These are phyloP conservation scores for Mortierella sp. DNA, from an alignment of 371 early-diverging fungal species.

Conservation along the genomic window DNA sequence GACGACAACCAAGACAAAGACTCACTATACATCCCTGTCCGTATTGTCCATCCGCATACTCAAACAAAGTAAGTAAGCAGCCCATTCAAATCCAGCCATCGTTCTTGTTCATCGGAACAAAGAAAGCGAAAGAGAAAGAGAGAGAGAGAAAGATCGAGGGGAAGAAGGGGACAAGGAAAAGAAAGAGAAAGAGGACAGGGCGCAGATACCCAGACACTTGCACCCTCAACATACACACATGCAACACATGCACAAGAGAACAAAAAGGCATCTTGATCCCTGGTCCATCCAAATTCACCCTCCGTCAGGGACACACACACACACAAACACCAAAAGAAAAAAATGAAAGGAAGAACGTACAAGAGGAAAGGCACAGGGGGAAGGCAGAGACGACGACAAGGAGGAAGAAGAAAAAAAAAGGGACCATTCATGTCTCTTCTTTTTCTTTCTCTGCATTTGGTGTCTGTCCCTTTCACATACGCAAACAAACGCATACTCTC, in stretches of 20 bases:
- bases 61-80: neutral
- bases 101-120: neutral
- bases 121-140: neutral
- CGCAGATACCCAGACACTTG: neutral
- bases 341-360: neutral
- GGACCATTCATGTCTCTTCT: conserved; percentile 4
- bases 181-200: neutral
- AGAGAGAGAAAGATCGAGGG: neutral
- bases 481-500: neutral
- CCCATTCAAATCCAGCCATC: neutral
- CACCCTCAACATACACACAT: neutral
- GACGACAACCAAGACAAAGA: neutral
- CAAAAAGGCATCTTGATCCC: neutral
- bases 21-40: neutral
- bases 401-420: neutral
- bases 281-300: neutral
- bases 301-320: neutral
- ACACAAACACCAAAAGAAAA: neutral
- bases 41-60: neutral
- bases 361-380: neutral
- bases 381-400: neutral
- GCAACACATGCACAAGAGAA: neutral
- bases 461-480: neutral
- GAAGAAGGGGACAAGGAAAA: neutral
- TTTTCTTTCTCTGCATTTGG: neutral